Evolutionary conservation across 495 filamentous ascomycete genomes (phyloP), one percentile per base, ranked within the genome.

Genomic region (Neurospora terricola): DNA sequence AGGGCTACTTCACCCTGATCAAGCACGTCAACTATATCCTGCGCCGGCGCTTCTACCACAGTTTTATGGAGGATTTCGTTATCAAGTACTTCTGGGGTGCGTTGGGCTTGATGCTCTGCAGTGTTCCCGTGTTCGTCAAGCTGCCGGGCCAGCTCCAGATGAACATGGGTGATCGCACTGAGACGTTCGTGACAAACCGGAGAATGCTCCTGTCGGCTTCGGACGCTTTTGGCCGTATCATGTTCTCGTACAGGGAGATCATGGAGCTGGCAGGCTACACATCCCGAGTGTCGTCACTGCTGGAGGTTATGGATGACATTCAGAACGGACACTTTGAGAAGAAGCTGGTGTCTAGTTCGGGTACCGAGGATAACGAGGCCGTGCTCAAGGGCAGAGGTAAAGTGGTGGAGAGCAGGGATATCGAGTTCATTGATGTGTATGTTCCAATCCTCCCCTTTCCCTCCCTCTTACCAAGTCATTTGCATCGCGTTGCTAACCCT

Each of bases 51-150:
- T 90, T 99, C 76, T 98, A 97, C 79, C 94, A 99, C 78, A 94
- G 94, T 14, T 90, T 99, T 74, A 98, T 98, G 96, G 96, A 99
- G 79, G 96, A 99, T 80, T 99, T 97, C 83, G 92, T 98, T 16
- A 95, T 98, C 77, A 99, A 99, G 83, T 99, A 99, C 78, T 96
- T 97, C 84, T 99, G 96, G 96, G 96, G 96, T 70, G 96, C 96
- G 5, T 76, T 99, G 68, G 96, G 96, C 7, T 87, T 98, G 76
- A 82, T 96, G 74, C 90, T 99, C n/a, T 98, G 96, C 84, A 95
- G 94, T 78, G 89, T 97, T 4, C 96, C 96, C 2, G 95, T 98
- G 1, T 99, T 99, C 81, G 92, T 98, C 86, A 94, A 92, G 83
- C 85, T 98, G 4, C 95, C 96, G 10, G 93, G 92, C 36, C 79